phyloP scores from a whole-genome alignment of 129 eudicot genomes.

The Kitagawia praeruptora region DNA sequence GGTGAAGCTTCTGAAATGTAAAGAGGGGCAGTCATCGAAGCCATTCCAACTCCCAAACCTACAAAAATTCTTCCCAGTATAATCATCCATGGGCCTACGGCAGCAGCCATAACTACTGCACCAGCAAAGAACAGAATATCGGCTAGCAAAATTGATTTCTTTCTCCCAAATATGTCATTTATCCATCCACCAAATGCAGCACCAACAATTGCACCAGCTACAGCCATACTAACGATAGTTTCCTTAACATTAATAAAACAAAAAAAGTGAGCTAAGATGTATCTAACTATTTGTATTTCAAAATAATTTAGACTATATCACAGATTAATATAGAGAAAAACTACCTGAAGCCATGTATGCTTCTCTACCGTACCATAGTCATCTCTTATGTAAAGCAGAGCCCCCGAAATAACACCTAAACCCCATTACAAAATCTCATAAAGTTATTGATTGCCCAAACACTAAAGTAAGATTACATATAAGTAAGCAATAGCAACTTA shows the following conservation, averaged over 20 bases:
- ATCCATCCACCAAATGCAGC: conserved; percentile 47
- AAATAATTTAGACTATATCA: not conserved
- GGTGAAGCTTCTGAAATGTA: conserved; percentile 55
- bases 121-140: conserved; percentile 43
- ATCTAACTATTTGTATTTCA: not conserved
- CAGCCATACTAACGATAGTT: conserved; percentile 56
- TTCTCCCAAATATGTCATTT: conserved; percentile 42
- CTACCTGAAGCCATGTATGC: conserved; percentile 67
- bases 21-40: conserved; percentile 49
- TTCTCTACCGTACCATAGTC: conserved; percentile 50
- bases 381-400: conserved; percentile 66
- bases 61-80: conserved; percentile 44
- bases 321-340: not conserved
- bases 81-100: conserved; percentile 39
- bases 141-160: conserved; percentile 36
- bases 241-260: conserved; percentile 18
- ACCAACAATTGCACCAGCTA: conserved; percentile 54
- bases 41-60: conserved; percentile 55
- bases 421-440: not conserved
- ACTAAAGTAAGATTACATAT: not conserved
- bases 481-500: not conserved
- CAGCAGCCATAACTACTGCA: conserved; percentile 38
- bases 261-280: not conserved
- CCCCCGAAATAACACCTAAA: conserved; percentile 83
- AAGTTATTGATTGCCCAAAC: not conserved